phyloP scores from a whole-genome alignment of 148 eudicot genomes.

The Bassia scoparia region DNA sequence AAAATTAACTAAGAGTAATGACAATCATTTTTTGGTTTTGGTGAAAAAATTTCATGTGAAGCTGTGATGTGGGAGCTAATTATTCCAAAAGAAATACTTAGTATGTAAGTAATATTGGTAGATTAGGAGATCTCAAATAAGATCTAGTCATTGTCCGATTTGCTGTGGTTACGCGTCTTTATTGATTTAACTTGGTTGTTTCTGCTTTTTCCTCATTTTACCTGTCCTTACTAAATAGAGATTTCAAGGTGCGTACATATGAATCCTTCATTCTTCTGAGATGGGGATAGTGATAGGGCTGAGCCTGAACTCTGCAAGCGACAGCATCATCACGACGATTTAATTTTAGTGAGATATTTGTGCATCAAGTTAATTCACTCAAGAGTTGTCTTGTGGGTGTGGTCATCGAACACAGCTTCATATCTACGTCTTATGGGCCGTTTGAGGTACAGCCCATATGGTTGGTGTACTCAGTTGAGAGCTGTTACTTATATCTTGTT shows the following conservation, averaged over 20 bases:
- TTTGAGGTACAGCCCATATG: conserved; percentile 49
- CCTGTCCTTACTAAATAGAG: conserved; percentile 45
- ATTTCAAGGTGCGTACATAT: conserved; percentile 90
- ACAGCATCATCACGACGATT: conserved; percentile 71
- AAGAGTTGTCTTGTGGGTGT: conserved; percentile 94
- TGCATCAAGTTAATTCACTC: conserved; percentile 98
- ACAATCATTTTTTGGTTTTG: too few species aligned
- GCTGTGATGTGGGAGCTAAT: too few species aligned
- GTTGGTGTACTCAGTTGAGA: background rate
- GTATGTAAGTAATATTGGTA: too few species aligned
- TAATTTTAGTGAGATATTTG: conserved; percentile 97
- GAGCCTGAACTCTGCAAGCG: conserved; percentile 63
- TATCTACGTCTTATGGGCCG: conserved; percentile 99
- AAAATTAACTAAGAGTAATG: too few species aligned
- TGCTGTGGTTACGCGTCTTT: too few species aligned
- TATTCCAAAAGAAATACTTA: too few species aligned
- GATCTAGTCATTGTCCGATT: too few species aligned
- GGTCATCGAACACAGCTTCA: conserved; percentile 97
- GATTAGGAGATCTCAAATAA: too few species aligned
- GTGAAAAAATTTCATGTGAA: too few species aligned
- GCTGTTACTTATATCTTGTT: background rate
- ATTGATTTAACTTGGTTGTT: conserved; percentile 6
- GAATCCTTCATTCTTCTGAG: conserved; percentile 77
- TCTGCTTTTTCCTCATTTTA: conserved; percentile 3
- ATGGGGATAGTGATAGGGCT: conserved; percentile 61